Conservation (phyloP, 78 protist species). For the Monocercomonoides exilis region DNA sequence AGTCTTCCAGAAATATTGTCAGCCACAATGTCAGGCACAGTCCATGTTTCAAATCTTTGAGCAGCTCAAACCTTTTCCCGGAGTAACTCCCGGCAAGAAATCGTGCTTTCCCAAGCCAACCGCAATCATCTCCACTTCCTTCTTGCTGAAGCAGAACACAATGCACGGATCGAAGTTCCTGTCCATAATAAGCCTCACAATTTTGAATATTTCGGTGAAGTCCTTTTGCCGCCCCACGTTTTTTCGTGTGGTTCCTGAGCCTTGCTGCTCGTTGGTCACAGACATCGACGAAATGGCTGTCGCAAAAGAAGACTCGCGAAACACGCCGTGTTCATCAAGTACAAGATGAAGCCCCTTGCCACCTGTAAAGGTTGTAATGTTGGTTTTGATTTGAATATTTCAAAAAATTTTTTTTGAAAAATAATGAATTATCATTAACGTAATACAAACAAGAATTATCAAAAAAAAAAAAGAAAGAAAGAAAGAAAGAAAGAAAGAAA, state of each 20-base stretch:
- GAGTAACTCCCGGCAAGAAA: conserved; percentile 20
- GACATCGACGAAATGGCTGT: conserved; percentile 41
- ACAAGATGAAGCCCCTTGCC: conserved; percentile 74
- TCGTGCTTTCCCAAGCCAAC: conserved; percentile 32
- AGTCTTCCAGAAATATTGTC: no score
- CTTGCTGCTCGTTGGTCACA: neutral
- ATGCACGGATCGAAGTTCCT: conserved; percentile 56
- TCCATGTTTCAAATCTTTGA: no score
- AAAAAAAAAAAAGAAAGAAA: no score
- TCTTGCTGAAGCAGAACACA: conserved; percentile 46
- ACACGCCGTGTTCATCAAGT: conserved; percentile 58
- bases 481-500: no score
- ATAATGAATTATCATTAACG: no score
- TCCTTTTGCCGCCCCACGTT: neutral
- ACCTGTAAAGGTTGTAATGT: no score
- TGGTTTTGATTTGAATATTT: conserved; percentile 29
- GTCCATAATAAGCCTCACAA: conserved; percentile 71
- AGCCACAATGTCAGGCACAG: no score
- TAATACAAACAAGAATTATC: conserved; percentile 55
- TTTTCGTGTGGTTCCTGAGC: neutral
- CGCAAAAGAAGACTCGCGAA: conserved; percentile 56
- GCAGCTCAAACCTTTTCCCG: no score
- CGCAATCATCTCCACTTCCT: conserved; percentile 21
- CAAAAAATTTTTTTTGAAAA: no score
- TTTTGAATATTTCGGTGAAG: conserved; percentile 11